Evolutionary conservation across 1,284 basidiomycete genomes (phyloP).

Genomic region (Moesziomyces antarcticus): DNA sequence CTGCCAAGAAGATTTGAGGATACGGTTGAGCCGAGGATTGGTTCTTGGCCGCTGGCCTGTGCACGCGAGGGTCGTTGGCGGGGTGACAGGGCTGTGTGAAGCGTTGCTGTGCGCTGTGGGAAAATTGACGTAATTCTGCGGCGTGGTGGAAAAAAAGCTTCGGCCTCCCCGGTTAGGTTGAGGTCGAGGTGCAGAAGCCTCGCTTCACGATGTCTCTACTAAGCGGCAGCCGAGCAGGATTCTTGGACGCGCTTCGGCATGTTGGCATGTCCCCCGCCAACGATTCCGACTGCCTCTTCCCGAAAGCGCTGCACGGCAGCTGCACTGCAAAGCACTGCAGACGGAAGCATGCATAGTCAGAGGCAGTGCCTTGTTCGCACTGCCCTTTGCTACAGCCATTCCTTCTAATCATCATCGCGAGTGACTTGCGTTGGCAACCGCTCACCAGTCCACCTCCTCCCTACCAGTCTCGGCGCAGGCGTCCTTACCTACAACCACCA

Average conservation of each 20-base stretch:
- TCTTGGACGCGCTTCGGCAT: not conserved
- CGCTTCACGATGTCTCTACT: no score
- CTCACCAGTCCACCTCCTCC: no score
- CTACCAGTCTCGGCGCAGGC: no score
- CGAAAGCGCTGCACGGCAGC: not conserved
- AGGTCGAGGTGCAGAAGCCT: not conserved
- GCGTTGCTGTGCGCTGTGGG: conserved; percentile 2
- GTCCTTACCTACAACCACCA: no score
- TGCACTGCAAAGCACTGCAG: no score
- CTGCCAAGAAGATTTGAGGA: not conserved
- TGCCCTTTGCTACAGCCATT: no score
- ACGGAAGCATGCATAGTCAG: no score
- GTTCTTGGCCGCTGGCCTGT: not conserved
- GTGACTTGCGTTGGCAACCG: no score
- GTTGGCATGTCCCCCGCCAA: not conserved
- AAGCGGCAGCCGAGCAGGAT: not conserved
- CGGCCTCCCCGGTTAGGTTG: no score
- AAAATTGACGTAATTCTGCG: conserved; percentile 15
- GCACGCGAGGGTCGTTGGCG: not conserved
- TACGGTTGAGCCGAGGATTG: not conserved
- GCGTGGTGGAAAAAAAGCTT: not conserved
- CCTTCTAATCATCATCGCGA: no score
- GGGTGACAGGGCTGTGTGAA: not conserved
- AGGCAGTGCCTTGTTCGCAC: no score
- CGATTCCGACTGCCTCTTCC: not conserved